Percentiles rank a stretch among this genome's conserved stretches.
These are phyloP conservation scores for Pneumocystis wakefieldiae DNA, from an alignment of 1,139 yeast species.

Conservation along the genomic window DNA sequence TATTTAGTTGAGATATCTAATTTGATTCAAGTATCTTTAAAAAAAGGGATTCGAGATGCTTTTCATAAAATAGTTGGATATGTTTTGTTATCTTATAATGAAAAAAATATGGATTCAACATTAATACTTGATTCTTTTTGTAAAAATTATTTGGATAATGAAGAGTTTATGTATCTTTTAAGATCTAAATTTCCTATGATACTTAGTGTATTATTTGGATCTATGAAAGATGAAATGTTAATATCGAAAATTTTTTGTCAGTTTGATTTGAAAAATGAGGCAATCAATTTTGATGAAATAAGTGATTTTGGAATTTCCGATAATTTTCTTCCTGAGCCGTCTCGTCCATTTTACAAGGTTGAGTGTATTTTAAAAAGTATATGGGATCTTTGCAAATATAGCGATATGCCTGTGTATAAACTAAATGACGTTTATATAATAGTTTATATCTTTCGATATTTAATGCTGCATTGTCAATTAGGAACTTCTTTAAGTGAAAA, in stretches of 20 bases:
- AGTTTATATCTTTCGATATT: background rate
- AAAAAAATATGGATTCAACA: background rate
- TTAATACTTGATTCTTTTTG: background rate
- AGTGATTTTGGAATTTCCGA: background rate
- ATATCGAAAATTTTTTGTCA: background rate
- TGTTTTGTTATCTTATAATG: slow-evolving; percentile 6
- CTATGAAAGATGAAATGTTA: background rate
- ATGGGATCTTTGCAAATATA: background rate
- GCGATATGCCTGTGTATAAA: background rate
- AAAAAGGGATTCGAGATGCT: slow-evolving; percentile 2
- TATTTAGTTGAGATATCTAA: slow-evolving; percentile 7
- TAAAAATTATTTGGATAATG: background rate
- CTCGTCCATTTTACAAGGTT: background rate
- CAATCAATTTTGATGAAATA: background rate
- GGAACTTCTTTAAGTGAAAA: background rate
- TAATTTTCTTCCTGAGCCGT: background rate
- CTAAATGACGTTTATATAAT: background rate
- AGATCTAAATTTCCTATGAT: background rate
- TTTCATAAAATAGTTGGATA: slow-evolving; percentile 12
- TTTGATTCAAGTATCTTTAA: slow-evolving; percentile 4
- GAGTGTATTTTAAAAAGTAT: background rate
- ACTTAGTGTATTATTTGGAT: background rate
- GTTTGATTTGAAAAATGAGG: background rate
- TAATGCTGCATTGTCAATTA: background rate
- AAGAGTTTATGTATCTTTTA: background rate